Percentiles rank a stretch among this genome's conserved stretches.
Evolutionary conservation across 1,284 basidiomycete genomes (phyloP).

Genomic region (Boletus sp.): DNA sequence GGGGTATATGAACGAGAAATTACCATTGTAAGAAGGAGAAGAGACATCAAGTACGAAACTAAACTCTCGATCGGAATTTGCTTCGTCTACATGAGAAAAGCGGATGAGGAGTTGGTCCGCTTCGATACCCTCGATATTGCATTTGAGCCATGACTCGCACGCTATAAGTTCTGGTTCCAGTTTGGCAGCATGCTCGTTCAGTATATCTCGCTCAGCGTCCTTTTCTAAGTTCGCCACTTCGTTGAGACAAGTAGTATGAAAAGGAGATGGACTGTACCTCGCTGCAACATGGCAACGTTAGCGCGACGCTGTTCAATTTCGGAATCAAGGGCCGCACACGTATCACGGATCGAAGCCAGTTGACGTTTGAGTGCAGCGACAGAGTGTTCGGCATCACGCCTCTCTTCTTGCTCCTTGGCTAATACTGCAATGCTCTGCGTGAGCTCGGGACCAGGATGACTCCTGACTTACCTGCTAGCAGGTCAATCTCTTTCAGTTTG

Average conservation of each 20-base stretch:
- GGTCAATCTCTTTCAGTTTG: slow-evolving; percentile 72
- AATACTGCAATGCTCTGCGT: slow-evolving; percentile 48
- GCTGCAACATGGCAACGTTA: slow-evolving; percentile 57
- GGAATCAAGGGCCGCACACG: slow-evolving; percentile 56
- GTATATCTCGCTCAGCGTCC: slow-evolving; percentile 62
- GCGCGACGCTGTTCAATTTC: slow-evolving; percentile 73
- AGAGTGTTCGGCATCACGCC: slow-evolving; percentile 66
- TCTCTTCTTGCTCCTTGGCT: slow-evolving; percentile 69
- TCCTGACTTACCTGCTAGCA: slow-evolving; percentile 59
- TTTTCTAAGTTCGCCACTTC: slow-evolving; percentile 56
- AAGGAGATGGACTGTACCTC: slow-evolving; percentile 48
- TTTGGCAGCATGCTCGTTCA: slow-evolving; percentile 61
- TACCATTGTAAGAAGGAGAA: slow-evolving; percentile 66
- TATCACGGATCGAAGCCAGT: slow-evolving; percentile 60
- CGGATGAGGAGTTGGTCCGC: slow-evolving; percentile 72
- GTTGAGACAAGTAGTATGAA: neutral
- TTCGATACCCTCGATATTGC: slow-evolving; percentile 75
- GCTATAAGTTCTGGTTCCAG: slow-evolving; percentile 59
- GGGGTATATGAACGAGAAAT: slow-evolving; percentile 19
- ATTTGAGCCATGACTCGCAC: slow-evolving; percentile 64
- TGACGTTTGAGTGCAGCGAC: slow-evolving; percentile 66
- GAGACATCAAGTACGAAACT: slow-evolving; percentile 79
- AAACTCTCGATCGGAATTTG: slow-evolving; percentile 64
- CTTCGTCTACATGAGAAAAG: slow-evolving; percentile 68
- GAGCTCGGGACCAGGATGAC: neutral